Evolutionary conservation across 176 grass and related monocot species (phyloP).

Genomic region (Eremochloa ophiuroides): DNA sequence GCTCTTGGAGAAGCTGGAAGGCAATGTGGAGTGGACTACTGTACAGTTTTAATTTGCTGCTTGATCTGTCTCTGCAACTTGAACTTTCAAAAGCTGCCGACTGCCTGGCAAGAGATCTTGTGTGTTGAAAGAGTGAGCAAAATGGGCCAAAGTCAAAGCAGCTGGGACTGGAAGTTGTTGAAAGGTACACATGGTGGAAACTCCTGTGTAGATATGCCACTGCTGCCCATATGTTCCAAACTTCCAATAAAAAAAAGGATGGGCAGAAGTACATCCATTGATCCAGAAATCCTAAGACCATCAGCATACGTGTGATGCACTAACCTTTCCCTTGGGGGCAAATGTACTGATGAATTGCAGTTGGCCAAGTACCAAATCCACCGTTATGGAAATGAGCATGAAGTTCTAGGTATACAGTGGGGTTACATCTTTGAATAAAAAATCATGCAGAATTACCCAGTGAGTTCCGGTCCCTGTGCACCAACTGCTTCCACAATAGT

Average conservation of each 20-base stretch:
- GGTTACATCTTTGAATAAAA: background rate
- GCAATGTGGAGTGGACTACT: background rate
- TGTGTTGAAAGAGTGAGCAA: background rate
- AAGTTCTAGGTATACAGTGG: background rate
- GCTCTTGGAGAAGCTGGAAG: no score
- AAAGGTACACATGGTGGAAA: no score
- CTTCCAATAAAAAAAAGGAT: no score
- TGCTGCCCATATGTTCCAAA: background rate
- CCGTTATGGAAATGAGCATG: no score
- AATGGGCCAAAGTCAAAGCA: background rate
- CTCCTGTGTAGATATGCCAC: no score
- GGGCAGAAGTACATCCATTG: no score
- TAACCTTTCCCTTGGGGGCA: background rate
- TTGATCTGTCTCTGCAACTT: no score
- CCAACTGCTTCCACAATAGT: background rate
- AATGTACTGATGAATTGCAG: background rate
- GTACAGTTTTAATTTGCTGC: no score
- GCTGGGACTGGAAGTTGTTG: background rate
- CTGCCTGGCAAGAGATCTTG: no score
- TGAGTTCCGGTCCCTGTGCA: background rate
- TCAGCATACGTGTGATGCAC: background rate
- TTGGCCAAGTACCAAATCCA: background rate
- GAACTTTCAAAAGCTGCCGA: no score
- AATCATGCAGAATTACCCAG: background rate
- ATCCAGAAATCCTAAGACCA: no score